phyloP scores from a whole-genome alignment of 2,329 filamentous ascomycete species.

The Amauroascus niger region DNA sequence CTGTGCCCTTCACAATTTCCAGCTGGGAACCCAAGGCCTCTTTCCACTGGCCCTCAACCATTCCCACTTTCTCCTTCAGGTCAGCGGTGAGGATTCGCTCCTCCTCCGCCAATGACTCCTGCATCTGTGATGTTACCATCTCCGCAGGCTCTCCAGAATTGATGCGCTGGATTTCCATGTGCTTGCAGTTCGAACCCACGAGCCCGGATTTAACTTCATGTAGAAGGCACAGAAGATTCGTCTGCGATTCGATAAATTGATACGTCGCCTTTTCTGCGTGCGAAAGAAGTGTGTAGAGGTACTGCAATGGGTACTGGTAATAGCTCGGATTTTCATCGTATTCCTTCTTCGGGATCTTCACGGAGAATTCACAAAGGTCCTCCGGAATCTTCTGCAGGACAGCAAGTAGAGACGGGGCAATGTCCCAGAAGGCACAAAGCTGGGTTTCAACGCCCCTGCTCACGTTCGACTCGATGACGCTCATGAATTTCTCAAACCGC shows the following conservation, averaged over 20 bases:
- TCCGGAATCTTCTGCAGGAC: conserved; percentile 71
- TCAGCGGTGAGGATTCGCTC: conserved; percentile 67
- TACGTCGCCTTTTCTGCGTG: conserved; percentile 90
- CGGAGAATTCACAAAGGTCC: conserved; percentile 48
- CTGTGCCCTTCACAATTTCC: conserved; percentile 60
- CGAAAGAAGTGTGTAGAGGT: conserved; percentile 72
- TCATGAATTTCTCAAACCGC: conserved; percentile 66
- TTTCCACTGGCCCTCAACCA: conserved; percentile 84
- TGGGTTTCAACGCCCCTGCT: conserved; percentile 82
- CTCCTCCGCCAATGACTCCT: conserved; percentile 55
- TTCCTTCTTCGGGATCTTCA: conserved; percentile 70
- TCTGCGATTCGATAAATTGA: conserved; percentile 94
- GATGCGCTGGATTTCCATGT: conserved; percentile 56
- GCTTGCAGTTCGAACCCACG: conserved; percentile 56
- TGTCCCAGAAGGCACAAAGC: conserved; percentile 94
- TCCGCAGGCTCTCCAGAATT: conserved; percentile 37
- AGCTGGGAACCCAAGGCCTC: conserved; percentile 75
- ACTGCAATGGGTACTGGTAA: conserved; percentile 71
- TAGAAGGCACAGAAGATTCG: conserved; percentile 76
- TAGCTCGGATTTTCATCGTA: conserved; percentile 80
- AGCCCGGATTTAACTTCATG: conserved; percentile 82
- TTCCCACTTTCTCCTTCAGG: conserved; percentile 82
- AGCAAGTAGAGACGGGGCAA: conserved; percentile 69
- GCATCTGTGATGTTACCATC: conserved; percentile 40
- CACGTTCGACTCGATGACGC: conserved; percentile 74